Conservation (phyloP, 768 basidiomycete species). For the Tricholoma hemisulphureum region DNA sequence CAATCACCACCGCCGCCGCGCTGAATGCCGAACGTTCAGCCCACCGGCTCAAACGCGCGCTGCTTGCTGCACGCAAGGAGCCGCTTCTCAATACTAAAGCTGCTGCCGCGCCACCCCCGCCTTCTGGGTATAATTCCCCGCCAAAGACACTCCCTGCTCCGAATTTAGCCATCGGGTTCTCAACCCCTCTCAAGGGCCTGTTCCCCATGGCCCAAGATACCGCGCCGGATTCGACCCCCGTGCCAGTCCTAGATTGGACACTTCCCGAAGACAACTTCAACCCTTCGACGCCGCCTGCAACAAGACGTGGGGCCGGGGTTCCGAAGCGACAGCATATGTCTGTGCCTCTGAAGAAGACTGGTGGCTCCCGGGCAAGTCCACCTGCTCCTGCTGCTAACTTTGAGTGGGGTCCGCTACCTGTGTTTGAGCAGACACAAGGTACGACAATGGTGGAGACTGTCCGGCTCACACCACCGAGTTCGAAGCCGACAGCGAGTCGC, state of each 20-base stretch:
- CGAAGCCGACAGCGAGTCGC: neutral
- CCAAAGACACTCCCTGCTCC: constrained; percentile 20
- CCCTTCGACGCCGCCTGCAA: constrained; percentile 30
- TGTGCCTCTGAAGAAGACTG: constrained; percentile 37
- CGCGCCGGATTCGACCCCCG: constrained; percentile 7
- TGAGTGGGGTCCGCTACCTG: constrained; percentile 64
- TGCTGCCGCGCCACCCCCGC: constrained; percentile 33
- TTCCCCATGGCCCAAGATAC: constrained; percentile 21
- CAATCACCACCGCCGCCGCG: constrained; percentile 74
- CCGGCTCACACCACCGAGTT: constrained; percentile 12
- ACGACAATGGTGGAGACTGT: constrained; percentile 22
- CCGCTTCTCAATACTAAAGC: constrained; percentile 68
- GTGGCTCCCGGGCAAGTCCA: constrained; percentile 26
- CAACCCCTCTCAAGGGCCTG: constrained; percentile 19
- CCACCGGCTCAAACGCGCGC: constrained; percentile 63
- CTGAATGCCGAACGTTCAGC: constrained; percentile 79
- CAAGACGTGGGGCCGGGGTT: constrained; percentile 34
- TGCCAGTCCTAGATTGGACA: constrained; percentile 22
- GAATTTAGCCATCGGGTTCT: constrained; percentile 20
- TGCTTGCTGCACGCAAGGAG: constrained; percentile 57
- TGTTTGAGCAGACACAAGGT: constrained; percentile 28
- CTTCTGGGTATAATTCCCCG: constrained; percentile 38
- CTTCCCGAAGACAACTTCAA: constrained; percentile 44
- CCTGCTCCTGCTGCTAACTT: constrained; percentile 40
- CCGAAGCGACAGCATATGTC: constrained; percentile 39